A percentile compares a stretch with the other conserved stretches of the same genome.
Evolutionary conservation across 2,329 filamentous ascomycete genomes (phyloP).

Genomic region (Fusarium anguioides): DNA sequence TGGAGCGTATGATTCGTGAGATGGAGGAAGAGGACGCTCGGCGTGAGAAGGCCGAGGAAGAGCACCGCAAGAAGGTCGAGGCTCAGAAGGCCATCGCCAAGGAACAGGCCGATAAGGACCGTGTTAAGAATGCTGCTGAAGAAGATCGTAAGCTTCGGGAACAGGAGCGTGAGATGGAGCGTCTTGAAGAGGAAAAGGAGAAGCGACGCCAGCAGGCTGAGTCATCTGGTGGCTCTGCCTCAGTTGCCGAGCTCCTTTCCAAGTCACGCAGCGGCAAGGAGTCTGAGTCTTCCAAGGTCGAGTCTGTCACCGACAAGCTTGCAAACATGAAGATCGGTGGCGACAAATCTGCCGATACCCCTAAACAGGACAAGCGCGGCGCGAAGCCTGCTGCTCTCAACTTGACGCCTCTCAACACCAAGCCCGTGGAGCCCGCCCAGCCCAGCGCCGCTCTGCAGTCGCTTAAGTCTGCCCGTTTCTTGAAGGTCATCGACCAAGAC

Average conservation of each 20-base stretch:
- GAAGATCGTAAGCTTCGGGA: constrained; percentile 75
- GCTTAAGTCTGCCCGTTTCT: constrained; percentile 89
- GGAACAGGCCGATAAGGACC: constrained; percentile 60
- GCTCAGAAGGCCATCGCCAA: constrained; percentile 60
- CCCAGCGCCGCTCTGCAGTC: constrained; percentile 94
- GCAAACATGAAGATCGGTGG: constrained; percentile 62
- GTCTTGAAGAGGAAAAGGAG: constrained; percentile 77
- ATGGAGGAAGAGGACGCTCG: constrained; percentile 60
- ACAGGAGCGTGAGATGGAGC: constrained; percentile 78
- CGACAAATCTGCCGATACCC: constrained; percentile 59
- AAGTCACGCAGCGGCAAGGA: constrained; percentile 56
- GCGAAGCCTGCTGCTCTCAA: constrained; percentile 89
- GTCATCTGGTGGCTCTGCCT: constrained; percentile 58
- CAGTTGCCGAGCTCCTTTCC: constrained; percentile 64
- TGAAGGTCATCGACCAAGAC: constrained; percentile 80
- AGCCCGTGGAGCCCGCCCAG: constrained; percentile 88
- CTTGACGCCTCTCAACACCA: constrained; percentile 82
- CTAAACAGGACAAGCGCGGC: constrained; percentile 68
- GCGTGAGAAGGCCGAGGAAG: constrained; percentile 46
- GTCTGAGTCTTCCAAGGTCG: constrained; percentile 51
- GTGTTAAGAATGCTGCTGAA: constrained; percentile 62
- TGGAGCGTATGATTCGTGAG: constrained; percentile 70
- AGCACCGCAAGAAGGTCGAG: constrained; percentile 60
- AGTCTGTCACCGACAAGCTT: constrained; percentile 60
- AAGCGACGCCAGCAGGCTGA: constrained; percentile 64